Base-by-base conservation (phyloP, 2,329 filamentous ascomycete species). In the Colletotrichum karsti region DNA sequence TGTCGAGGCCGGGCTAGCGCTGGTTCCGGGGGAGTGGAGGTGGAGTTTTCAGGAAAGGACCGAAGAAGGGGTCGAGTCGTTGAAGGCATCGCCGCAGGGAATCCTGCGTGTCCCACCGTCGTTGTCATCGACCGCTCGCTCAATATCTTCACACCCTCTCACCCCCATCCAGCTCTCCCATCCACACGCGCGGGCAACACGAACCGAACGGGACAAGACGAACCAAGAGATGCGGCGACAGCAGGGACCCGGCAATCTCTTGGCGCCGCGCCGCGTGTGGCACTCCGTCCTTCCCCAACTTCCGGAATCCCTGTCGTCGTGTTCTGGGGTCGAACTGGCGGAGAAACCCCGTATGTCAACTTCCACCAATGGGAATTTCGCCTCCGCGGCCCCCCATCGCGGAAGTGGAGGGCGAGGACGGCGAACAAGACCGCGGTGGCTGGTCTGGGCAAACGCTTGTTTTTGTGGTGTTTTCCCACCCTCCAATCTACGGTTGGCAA, bases 381-480 rank as follows among this genome's bases (percentile, higher is more conserved):
- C 65, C 62, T 35, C 22, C 24, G 24, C 26, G 30, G 35, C 42
- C n/a, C 42, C 37, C 24, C 42, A 44, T 13, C 24, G n/a, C 46
- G 20, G 22, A 50, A 33, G 24, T 48, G 39, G 30, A 13, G 20
- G 15, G 30, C 20, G 51, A 55, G 20, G 28, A 33, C 35, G 13
- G 24, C 35, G 20, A 28, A 48, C 57, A 57, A n/a, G 30, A 42
- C 63, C 58, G 58, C 33, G 58, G 58, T 58, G 51, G 59, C 42
- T 60, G 65, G 61, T 60, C 65, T 66, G 46, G 65, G 65, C 61
- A 68, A 68, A 68, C 55, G 65, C 65, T 68, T 68, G 33, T 68
- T 68, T 64, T 66, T 50, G 26, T 26, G 46, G 24, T n/a, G 46
- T 26, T 50, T 50, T 50, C 26, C 12, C 28, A 28, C 46, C 39